Evolutionary conservation across 1,139 yeast species (phyloP), one percentile per base, ranked within the genome.

Genomic region (Magnusiomyces magnusii): DNA sequence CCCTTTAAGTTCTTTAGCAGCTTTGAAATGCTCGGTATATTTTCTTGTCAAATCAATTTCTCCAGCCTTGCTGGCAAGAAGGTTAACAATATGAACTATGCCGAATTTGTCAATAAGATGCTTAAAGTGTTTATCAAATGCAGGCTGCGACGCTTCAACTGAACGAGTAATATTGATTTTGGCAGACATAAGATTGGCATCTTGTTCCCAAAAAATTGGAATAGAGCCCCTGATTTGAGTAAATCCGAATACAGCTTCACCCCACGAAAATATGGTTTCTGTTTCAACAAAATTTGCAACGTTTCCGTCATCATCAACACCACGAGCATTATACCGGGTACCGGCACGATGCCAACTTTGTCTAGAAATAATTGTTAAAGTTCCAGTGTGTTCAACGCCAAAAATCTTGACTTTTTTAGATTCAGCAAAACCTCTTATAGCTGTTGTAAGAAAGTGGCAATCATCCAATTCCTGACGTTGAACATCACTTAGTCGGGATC

Each of bases 151-250:
- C 0, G 98, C 99, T 64, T 91, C 98, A 31, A 81, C 74, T 0
- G 97, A 88, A 66, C 99, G 78, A 0, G 97, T 91, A 15, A 95
- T 80, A 47, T 88, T 87, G 56, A 93, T 89, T 70, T 92, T 93
- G 21, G 93, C 86, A 54, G 84, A 69, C n/a, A 85, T 75, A 58
- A 85, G 74, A 15, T 89, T 86, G 1, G 95, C 84, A 68, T 92
- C 98, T 71, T 95, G 99, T 70, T 95, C 99, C 99, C 99, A 95
- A 69, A 95, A 95, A 0, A 95, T 80, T 0, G 99, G 99, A 2
- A 93, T 93, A 19, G 96, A 87, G 1, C 99, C 99, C 71, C 99
- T 78, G 19, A 93, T 82, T 71, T 92, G 97, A 1, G 87, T 83
- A 70, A 85, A 92, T 1, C 97, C 84, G 69, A 83, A 90, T 58